Evolutionary conservation across 208 protist genomes (phyloP).

Genomic region (Blastocrithidia nonstop): DNA sequence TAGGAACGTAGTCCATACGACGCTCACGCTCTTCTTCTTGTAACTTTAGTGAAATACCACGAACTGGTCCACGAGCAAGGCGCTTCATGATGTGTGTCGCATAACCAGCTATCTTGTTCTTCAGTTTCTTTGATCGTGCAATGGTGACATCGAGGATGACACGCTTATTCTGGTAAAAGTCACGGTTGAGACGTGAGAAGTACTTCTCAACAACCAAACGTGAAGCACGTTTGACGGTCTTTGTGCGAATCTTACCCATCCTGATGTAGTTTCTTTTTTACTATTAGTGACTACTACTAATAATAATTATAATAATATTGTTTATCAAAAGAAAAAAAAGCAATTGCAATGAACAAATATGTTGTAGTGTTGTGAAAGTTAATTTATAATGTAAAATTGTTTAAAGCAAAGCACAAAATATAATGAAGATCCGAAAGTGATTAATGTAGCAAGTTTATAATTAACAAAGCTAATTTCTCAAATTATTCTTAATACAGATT

Average conservation of each 20-base stretch:
- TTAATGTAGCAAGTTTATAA: background rate
- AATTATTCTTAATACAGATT: background rate
- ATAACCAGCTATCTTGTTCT: slow-evolving; percentile 99
- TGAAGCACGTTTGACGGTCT: slow-evolving; percentile 98
- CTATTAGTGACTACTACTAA: no score
- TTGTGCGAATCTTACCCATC: slow-evolving; percentile 69
- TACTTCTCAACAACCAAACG: slow-evolving; percentile 98
- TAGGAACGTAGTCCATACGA: slow-evolving; percentile 98
- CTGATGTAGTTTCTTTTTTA: slow-evolving; percentile 1
- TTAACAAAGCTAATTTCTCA: background rate
- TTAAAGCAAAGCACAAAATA: no score
- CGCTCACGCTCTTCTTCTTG: slow-evolving; percentile 99
- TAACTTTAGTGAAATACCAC: slow-evolving; percentile 99
- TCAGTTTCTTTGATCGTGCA: slow-evolving; percentile 97
- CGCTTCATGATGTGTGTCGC: slow-evolving; percentile 98
- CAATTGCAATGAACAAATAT: no score
- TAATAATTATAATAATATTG: no score
- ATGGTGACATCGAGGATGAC: slow-evolving; percentile 93
- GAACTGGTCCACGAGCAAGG: slow-evolving; percentile 95
- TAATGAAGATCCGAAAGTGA: no score
- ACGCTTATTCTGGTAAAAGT: slow-evolving; percentile 99
- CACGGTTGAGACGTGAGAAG: slow-evolving; percentile 95
- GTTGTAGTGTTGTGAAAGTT: no score
- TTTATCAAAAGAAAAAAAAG: slow-evolving; percentile 1
- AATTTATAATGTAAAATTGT: no score